Conservation (phyloP, 2,329 filamentous ascomycete genomes). For the Beauveria brongniartii region DNA sequence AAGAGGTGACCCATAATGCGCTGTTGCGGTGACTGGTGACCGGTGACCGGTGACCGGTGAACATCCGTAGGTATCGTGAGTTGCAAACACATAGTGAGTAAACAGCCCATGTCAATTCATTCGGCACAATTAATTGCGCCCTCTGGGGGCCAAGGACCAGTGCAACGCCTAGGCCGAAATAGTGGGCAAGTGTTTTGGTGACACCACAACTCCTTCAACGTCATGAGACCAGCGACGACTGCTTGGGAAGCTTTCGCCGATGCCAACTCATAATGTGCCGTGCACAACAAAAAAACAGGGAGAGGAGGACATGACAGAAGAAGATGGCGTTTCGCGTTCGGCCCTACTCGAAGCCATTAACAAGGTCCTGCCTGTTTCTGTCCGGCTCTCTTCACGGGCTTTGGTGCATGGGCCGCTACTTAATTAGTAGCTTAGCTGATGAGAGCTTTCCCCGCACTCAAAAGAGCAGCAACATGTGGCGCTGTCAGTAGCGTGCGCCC, state of each 20-base stretch:
- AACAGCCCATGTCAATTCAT: not conserved
- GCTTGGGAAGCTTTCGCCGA: not conserved
- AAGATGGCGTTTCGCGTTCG: slow-evolving; percentile 8
- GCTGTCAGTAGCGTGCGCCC: not conserved
- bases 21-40: too few species aligned
- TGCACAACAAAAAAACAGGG: not conserved
- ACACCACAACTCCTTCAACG: not conserved
- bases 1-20: too few species aligned
- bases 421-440: too few species aligned
- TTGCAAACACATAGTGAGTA: not conserved
- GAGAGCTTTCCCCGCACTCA: not conserved
- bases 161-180: not conserved
- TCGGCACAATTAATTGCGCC: not conserved
- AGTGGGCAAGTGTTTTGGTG: not conserved
- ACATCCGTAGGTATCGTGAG: not conserved
- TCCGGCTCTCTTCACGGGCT: not conserved
- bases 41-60: too few species aligned
- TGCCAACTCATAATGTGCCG: not conserved
- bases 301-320: not conserved
- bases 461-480: not conserved
- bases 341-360: not conserved
- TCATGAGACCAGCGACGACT: not conserved
- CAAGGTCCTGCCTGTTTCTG: not conserved
- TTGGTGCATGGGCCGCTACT: not conserved
- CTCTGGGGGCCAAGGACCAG: not conserved